Percentiles rank a stretch among this genome's conserved stretches.
Evolutionary conservation across 108 stramenopile genomes (phyloP).

Genomic region (Nitzschia sp.): DNA sequence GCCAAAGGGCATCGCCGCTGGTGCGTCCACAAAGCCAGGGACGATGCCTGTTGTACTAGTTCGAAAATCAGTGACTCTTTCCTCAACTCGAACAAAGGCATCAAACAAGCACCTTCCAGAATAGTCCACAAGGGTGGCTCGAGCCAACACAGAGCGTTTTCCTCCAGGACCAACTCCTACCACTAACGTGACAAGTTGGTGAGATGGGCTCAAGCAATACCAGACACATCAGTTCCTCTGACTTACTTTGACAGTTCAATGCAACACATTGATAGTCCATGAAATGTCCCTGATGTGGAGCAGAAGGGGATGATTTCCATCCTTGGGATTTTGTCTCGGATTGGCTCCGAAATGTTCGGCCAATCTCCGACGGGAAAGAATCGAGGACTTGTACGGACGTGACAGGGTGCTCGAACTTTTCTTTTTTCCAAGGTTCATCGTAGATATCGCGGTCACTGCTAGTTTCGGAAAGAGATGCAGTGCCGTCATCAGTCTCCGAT

Average conservation of each 20-base stretch:
- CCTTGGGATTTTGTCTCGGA: no score
- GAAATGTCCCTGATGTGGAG: background rate
- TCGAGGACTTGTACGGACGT: no score
- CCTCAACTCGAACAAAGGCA: constrained; percentile 53
- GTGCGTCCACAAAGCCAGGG: constrained; percentile 10
- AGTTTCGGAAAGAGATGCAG: constrained; percentile 15
- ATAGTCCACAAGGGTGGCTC: constrained; percentile 67
- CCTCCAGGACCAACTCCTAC: constrained; percentile 79
- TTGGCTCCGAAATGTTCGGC: no score
- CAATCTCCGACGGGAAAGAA: no score
- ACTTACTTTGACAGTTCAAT: constrained; percentile 81
- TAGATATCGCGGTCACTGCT: constrained; percentile 7
- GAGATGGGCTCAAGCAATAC: no score
- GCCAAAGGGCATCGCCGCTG: constrained; percentile 65
- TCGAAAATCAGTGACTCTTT: constrained; percentile 82
- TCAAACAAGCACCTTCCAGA: constrained; percentile 59
- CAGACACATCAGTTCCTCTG: no score
- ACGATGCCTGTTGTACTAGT: constrained; percentile 53
- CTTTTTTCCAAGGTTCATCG: background rate
- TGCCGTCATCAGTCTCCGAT: constrained; percentile 11
- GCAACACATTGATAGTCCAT: constrained; percentile 43
- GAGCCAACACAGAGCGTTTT: constrained; percentile 61
- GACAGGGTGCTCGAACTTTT: no score
- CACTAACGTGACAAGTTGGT: constrained; percentile 41
- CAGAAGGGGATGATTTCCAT: no score